Base-by-base conservation (phyloP, 192 early-diverging fungal species). In the Jimgerdemannia lactiflua region DNA sequence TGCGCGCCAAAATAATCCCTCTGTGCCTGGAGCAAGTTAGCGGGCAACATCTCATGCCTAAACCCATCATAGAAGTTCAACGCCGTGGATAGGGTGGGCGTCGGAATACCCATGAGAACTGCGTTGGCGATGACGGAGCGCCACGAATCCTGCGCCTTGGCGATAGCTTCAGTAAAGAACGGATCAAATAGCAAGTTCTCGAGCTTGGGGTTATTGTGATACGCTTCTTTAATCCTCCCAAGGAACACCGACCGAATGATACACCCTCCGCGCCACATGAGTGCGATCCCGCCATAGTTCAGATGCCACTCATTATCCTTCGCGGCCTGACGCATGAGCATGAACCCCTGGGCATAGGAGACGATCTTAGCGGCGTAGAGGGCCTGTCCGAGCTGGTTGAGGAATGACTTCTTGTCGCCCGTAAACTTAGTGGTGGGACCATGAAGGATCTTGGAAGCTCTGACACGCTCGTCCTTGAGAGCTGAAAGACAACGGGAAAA, bases 261-360 rank as follows among this genome's bases (percentile, higher is more conserved):
- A 89, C 97, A 99, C 65, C 97, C 97, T 71, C 97, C 97, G 73
- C 96, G 91, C 97, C 97, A 99, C 97, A 99, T 99, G 42, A 99
- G 86, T 69, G 97, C 96, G 86, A 99, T 99, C 70, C 95, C 95
- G 54, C 95, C 96, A 81, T 95, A 93, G 92, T 98, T 98, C 77
- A 99, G 88, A 84, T 98, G 90, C 97, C 97, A 99, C 71, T 86
- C 86, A 83, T 92, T 89, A 80, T 92, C 92, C 86, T 94, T 90
- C 80, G 95, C 95, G 67, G 95, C 96, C 88, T 96, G 95, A 68
- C 97, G 93, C 87, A 99, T 91, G 75, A 97, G 89, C 96, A 99
- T 99, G 87, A 97, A 99, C 70, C 97, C 97, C 89, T 99, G 97
- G 54, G 97, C 96, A 80, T 99, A 98, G 40, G 96, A 97, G 75